phyloP scores from a whole-genome alignment of 441 rosid genomes.

The Sinapis alba region DNA sequence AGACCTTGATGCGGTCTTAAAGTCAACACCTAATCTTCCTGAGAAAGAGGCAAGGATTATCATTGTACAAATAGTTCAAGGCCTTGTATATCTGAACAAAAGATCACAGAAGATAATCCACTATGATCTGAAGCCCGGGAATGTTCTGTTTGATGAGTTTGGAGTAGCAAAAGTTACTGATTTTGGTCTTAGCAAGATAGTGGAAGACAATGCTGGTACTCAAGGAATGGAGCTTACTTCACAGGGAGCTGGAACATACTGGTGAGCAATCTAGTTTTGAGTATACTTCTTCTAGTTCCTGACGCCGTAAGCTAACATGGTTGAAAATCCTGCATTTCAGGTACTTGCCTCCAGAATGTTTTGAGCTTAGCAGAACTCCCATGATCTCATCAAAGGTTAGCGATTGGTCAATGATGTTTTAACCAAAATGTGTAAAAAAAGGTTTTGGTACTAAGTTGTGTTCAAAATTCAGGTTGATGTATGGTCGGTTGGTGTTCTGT shows the following conservation, averaged over 20 bases:
- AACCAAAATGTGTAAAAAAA: not conserved
- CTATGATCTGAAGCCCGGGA: conserved; percentile 98
- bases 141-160: conserved; percentile 95
- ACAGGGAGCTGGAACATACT: conserved; percentile 99
- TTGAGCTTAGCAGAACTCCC: conserved; percentile 91
- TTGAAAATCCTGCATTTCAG: conserved; percentile 41
- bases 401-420: conserved; percentile 9
- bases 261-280: conserved; percentile 57
- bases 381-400: conserved; percentile 95
- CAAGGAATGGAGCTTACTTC: conserved; percentile 99
- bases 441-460: conserved; percentile 17
- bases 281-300: not conserved
- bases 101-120: conserved; percentile 89
- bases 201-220: conserved; percentile 92
- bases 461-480: conserved; percentile 81
- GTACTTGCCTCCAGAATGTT: conserved; percentile 99
- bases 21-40: conserved; percentile 87
- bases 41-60: conserved; percentile 96
- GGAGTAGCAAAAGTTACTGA: conserved; percentile 99
- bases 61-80: conserved; percentile 94
- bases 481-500: conserved; percentile 95
- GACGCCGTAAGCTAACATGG: conserved; percentile 7
- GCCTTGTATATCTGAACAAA: conserved; percentile 92
- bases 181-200: conserved; percentile 98
- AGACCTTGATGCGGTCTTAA: conserved; percentile 97